Percentiles rank a stretch among this genome's conserved stretches.
Conservation (phyloP, 2,329 filamentous ascomycete species). For the Chaetomium strumarium region DNA sequence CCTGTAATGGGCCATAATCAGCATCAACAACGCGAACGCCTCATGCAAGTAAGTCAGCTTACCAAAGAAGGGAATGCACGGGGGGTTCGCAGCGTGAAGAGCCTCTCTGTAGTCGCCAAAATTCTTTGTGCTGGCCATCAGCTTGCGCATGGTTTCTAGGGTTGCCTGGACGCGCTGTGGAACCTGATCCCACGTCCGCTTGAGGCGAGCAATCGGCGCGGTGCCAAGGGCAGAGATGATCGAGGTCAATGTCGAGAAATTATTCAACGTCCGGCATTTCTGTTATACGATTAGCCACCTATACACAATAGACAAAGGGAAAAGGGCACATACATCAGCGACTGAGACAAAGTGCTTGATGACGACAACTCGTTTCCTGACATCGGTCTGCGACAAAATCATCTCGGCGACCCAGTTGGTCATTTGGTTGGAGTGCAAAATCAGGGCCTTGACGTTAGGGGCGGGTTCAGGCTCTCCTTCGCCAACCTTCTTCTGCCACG, state of each 20-base stretch:
- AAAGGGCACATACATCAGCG: conserved; percentile 69
- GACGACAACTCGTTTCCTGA: conserved; percentile 92
- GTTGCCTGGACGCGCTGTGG: conserved; percentile 74
- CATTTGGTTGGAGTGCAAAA: conserved; percentile 96
- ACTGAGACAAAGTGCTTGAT: conserved; percentile 98
- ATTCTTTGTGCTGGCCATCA: conserved; percentile 98
- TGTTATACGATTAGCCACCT: conserved; percentile 35
- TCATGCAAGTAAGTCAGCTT: conserved; percentile 29
- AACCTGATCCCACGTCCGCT: conserved; percentile 90
- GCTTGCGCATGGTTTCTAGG: conserved; percentile 82
- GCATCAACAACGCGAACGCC: neutral
- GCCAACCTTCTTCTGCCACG: conserved; percentile 91
- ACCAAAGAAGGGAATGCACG: conserved; percentile 98
- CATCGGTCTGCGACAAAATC: conserved; percentile 90
- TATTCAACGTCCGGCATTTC: conserved; percentile 93
- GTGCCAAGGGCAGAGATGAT: conserved; percentile 95
- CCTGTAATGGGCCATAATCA: conserved; percentile 44
- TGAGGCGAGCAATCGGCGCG: conserved; percentile 88
- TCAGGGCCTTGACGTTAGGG: conserved; percentile 90
- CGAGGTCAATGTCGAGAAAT: conserved; percentile 94
- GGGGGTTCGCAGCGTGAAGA: conserved; percentile 86
- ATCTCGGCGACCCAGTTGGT: conserved; percentile 99
- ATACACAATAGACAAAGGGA: neutral
- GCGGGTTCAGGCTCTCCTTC: conserved; percentile 80
- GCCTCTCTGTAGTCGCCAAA: conserved; percentile 95